These are phyloP conservation scores for Yarrowia phangngaensis DNA, from an alignment of 805 yeast genomes.

Conservation along the genomic window DNA sequence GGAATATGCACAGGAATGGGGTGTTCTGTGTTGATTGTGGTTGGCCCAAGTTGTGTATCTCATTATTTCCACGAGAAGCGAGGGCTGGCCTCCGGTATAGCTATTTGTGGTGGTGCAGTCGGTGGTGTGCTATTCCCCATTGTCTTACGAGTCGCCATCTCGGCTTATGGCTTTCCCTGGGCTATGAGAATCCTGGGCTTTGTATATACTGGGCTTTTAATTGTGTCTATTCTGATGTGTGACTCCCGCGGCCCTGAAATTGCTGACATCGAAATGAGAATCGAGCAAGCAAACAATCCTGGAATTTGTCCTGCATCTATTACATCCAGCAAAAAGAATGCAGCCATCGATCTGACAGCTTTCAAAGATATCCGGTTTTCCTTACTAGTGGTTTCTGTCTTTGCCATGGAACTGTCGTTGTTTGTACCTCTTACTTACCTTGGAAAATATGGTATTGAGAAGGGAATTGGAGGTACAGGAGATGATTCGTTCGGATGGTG, in stretches of 20 bases:
- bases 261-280: slow-evolving; percentile 6
- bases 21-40: slow-evolving; percentile 39
- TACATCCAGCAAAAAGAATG: slow-evolving; percentile 10
- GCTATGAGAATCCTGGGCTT: slow-evolving; percentile 51
- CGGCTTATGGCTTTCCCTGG: slow-evolving; percentile 56
- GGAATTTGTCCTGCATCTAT: slow-evolving; percentile 3
- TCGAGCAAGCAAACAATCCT: slow-evolving; percentile 3
- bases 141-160: slow-evolving; percentile 46
- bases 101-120: slow-evolving; percentile 61
- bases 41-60: slow-evolving; percentile 54
- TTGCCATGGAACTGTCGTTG: slow-evolving; percentile 50
- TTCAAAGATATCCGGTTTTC: slow-evolving; percentile 36
- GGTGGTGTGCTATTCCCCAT: slow-evolving; percentile 65
- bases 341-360: slow-evolving; percentile 36
- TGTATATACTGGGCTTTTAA: slow-evolving; percentile 36
- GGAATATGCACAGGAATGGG: slow-evolving; percentile 54
- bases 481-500: slow-evolving; percentile 36
- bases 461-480: slow-evolving; percentile 31
- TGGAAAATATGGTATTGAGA: slow-evolving; percentile 49
- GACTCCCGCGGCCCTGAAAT: slow-evolving; percentile 36
- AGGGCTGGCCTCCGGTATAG: slow-evolving; percentile 59
- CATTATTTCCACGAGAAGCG: slow-evolving; percentile 60
- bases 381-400: slow-evolving; percentile 36
- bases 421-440: slow-evolving; percentile 53
- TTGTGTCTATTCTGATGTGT: slow-evolving; percentile 39